Conservation (phyloP, 306 rosid genomes). For the Cyamopsis tetragonoloba region DNA sequence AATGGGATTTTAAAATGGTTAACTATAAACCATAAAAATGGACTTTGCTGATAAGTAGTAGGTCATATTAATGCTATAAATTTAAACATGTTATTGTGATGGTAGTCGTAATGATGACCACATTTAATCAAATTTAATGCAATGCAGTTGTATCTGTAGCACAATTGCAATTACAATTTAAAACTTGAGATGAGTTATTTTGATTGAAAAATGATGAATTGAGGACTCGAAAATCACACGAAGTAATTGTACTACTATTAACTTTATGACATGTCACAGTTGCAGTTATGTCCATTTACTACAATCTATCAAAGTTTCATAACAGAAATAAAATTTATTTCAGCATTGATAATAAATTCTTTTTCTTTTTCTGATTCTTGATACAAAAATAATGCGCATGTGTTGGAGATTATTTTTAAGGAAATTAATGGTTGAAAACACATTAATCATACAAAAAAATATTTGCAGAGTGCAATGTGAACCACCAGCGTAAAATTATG, state of each 20-base stretch:
- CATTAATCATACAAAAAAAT: background rate
- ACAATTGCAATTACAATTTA: too few species aligned
- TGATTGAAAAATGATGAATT: background rate
- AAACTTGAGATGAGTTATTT: background rate
- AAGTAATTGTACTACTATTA: background rate
- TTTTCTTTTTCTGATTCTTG: background rate
- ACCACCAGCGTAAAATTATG: too few species aligned
- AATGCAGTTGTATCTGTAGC: too few species aligned
- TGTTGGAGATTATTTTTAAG: background rate
- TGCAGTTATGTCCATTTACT: conserved; percentile 10
- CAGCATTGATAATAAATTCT: background rate
- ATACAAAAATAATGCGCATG: background rate
- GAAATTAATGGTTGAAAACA: background rate
- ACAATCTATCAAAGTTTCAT: background rate
- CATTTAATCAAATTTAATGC: too few species aligned
- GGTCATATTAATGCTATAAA: too few species aligned
- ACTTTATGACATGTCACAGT: background rate
- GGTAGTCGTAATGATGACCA: too few species aligned
- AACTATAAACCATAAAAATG: too few species aligned
- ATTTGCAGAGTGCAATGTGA: too few species aligned
- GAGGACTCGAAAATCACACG: background rate
- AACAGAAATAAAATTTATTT: background rate
- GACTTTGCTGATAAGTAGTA: too few species aligned
- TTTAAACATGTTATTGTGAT: too few species aligned
- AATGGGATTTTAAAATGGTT: too few species aligned